Base-by-base conservation (phyloP, 1,139 yeast species). In the Candida sp. region DNA sequence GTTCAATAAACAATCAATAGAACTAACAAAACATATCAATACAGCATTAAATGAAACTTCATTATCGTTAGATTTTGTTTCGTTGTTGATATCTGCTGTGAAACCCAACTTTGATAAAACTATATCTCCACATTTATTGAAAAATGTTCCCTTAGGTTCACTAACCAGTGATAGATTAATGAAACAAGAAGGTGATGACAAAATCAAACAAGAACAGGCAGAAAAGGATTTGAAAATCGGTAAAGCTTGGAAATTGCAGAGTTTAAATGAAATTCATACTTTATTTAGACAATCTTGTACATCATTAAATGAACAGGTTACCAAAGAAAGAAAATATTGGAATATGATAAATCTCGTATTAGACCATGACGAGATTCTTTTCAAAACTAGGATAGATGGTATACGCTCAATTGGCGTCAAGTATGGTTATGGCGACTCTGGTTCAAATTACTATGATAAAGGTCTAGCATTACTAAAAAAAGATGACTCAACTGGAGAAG, bases 401-500 rank as follows among this genome's bases (percentile, higher is more conserved):
- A 65, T 75, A 49, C 41, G 70, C 42, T 70, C 76, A 19, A 70
- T 91, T 36, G 95, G 91, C 1, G 85, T 91, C 33, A 88, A 87
- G 55, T 91, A 87, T 58, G 98, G 98, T 0, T 93, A 81, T 63
- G 93, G 87, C 7, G 97, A 90, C 60, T 82, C 96, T 0, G 99
- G 98, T 0, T 87, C 96, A 1, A 78, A 74, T 32, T 87, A 79
- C 54, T 66, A 67, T 43, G 95, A 88, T 52, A 77, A 79, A 49
- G 97, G 97, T 1, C 66, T 84, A 37, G 97, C 96, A 0, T 63
- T 84, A 1, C 66, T 89, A 46, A 66, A 81, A 50, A 66, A 69
- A 46, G 65, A 68, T 45, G 56, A 55, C 15, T 49, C 45, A n/a
- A 55, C 63, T 1, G 77, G 77, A 0, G 66, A 59, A 21, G 58